phyloP scores from a whole-genome alignment of 73 alveolate species.

The Urostyla sp. region DNA sequence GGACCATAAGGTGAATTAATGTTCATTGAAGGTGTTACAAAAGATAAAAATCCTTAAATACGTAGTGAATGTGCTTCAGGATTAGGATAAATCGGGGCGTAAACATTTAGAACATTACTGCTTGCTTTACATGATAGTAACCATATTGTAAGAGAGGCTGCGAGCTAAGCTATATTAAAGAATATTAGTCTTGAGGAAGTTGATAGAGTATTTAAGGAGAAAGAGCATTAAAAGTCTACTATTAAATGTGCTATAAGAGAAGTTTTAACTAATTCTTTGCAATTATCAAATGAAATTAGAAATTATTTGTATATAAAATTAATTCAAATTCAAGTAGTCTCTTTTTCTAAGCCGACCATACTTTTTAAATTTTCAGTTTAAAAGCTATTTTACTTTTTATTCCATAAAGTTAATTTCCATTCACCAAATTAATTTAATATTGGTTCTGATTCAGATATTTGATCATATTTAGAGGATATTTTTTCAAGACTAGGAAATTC shows the following conservation, averaged over 20 bases:
- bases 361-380: too few species aligned
- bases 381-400: too few species aligned
- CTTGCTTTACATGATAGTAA: conserved; percentile 88
- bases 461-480: too few species aligned
- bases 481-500: too few species aligned
- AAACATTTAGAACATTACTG: conserved; percentile 86
- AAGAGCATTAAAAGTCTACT: conserved; percentile 41
- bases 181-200: conserved; percentile 36
- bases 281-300: neutral
- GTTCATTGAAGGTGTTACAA: conserved; percentile 92
- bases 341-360: too few species aligned
- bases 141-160: conserved; percentile 83
- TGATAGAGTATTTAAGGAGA: conserved; percentile 47
- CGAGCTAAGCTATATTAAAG: conserved; percentile 30
- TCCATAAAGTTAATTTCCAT: too few species aligned
- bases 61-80: conserved; percentile 92
- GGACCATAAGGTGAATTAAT: conserved; percentile 95
- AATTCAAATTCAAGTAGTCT: too few species aligned
- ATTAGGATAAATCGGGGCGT: conserved; percentile 87
- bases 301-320: neutral
- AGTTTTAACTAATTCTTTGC: conserved; percentile 12
- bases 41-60: conserved; percentile 84
- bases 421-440: too few species aligned
- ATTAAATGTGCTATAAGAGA: conserved; percentile 60
- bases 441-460: too few species aligned